phyloP scores from a whole-genome alignment of 2,329 filamentous ascomycete species.

The Exophiala mesophila region DNA sequence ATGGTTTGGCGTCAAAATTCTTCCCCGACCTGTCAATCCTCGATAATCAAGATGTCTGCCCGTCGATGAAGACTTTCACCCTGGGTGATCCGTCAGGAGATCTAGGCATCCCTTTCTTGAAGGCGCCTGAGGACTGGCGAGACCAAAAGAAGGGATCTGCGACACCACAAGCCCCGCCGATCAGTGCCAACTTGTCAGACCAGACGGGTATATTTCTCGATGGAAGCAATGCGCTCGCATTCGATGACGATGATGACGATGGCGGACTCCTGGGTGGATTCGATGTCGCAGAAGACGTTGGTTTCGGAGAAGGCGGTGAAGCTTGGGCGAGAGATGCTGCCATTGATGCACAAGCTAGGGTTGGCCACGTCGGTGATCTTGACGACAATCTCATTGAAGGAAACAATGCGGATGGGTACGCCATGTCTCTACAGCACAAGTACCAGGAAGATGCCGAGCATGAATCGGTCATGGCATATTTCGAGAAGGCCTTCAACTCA shows the following conservation, averaged over 20 bases:
- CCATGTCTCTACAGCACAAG: slow-evolving; percentile 70
- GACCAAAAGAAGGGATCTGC: slow-evolving; percentile 55
- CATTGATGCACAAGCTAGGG: slow-evolving; percentile 76
- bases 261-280: slow-evolving; percentile 62
- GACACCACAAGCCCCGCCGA: slow-evolving; percentile 15
- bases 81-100: slow-evolving; percentile 80
- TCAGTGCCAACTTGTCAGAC: slow-evolving; percentile 46
- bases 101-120: slow-evolving; percentile 86
- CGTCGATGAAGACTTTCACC: slow-evolving; percentile 89
- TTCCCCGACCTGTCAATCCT: slow-evolving; percentile 74
- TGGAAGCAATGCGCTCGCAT: slow-evolving; percentile 76
- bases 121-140: slow-evolving; percentile 80
- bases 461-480: slow-evolving; percentile 95
- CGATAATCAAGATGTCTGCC: slow-evolving; percentile 86
- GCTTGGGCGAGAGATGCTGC: slow-evolving; percentile 90
- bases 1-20: slow-evolving; percentile 69
- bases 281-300: slow-evolving; percentile 61
- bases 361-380: slow-evolving; percentile 55
- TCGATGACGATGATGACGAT: slow-evolving; percentile 74
- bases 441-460: slow-evolving; percentile 61
- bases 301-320: slow-evolving; percentile 93
- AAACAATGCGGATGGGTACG: slow-evolving; percentile 64
- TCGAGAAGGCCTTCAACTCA: slow-evolving; percentile 80
- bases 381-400: slow-evolving; percentile 51
- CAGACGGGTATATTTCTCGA: slow-evolving; percentile 79